Evolutionary conservation across 371 early-diverging fungal species (phyloP), one percentile per base, ranked within the genome.

Genomic region (Circinella minor): DNA sequence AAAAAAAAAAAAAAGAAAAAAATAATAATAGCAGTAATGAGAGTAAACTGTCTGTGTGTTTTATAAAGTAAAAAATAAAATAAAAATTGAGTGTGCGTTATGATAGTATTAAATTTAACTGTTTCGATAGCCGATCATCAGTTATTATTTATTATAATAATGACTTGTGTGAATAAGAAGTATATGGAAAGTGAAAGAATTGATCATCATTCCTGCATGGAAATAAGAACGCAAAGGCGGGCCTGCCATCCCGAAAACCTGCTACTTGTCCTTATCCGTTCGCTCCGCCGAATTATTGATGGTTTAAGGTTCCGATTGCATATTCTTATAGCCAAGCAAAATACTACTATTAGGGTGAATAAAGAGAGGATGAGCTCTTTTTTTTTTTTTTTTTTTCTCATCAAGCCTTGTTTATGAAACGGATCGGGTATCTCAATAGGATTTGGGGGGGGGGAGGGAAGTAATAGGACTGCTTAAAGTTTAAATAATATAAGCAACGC

Each of bases 181-280:
- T 43, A 43, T 43, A 43, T 43, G 43, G 43, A 43, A 43, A 43
- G 43, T 9, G 43, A 43, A 11, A 43, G 43, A 43, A 11, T 11
- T 43, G 43, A 43, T 43, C 43, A 57, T 57, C 57, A 57, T 57
- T 57, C 57, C 57, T 57, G 57, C 57, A 57, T 18, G 14, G 57
- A 57, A 51, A 51, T 11, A 17, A 51, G n/a, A 51, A 51, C 14
- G 51, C 8, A 51, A 57, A 34, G 57, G 27, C 27, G 57, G 57
- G 27, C 5, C 7, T 8, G 9, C 43, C 27, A 57, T 57, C 57
- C 57, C 57, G 57, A 57, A 57, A n/a, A 11, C 8, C 14, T 34
- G 11, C n/a, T n/a, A 17, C 57, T 57, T 57, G 57, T 34, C 57
- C 57, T 57, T 27, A 57, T 57, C 27, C 36, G 57, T 57, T 1